Conservation (phyloP, 2,329 filamentous ascomycete genomes). For the Mollisia scopiformis region DNA sequence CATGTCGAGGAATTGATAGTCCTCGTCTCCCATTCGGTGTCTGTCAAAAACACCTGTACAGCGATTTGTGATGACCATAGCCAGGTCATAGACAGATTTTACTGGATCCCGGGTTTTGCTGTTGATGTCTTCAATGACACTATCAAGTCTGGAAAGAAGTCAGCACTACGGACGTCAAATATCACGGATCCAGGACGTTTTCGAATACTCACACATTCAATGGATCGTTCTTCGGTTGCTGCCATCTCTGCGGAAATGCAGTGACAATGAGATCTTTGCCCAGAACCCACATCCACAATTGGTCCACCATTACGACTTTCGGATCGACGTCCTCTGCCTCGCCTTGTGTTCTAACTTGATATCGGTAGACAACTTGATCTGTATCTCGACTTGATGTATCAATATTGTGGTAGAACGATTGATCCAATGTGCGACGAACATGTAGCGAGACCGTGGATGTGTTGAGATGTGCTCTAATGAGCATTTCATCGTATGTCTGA, state of each 20-base stretch:
- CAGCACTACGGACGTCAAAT: too few relatives aligned
- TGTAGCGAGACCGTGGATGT: conserved; percentile 42
- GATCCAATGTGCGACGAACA: conserved; percentile 49
- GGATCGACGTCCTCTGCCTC: conserved; percentile 20
- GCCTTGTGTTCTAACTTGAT: conserved; percentile 23
- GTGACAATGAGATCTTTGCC: conserved; percentile 35
- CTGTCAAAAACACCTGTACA: conserved; percentile 46
- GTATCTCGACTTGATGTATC: conserved; percentile 44
- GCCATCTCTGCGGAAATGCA: conserved; percentile 43
- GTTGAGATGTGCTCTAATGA: conserved; percentile 31
- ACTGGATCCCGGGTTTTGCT: conserved; percentile 37
- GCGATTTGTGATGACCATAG: conserved; percentile 44
- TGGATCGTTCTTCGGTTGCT: conserved; percentile 45
- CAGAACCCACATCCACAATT: conserved; percentile 49
- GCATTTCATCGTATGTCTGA: conserved; percentile 31
- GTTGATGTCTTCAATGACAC: conserved; percentile 34
- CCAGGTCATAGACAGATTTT: conserved; percentile 45
- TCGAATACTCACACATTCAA: too few relatives aligned
- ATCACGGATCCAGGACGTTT: too few relatives aligned
- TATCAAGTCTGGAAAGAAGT: too few relatives aligned
- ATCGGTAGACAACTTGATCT: conserved; percentile 35
- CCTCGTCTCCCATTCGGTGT: conserved; percentile 28
- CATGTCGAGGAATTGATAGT: conserved; percentile 35
- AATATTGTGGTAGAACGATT: conserved; percentile 47
- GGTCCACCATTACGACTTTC: conserved; percentile 46